A percentile compares a stretch with the other conserved stretches of the same genome.
Evolutionary conservation across 192 early-diverging fungal species (phyloP).

Genomic region (Backusella australiensis): DNA sequence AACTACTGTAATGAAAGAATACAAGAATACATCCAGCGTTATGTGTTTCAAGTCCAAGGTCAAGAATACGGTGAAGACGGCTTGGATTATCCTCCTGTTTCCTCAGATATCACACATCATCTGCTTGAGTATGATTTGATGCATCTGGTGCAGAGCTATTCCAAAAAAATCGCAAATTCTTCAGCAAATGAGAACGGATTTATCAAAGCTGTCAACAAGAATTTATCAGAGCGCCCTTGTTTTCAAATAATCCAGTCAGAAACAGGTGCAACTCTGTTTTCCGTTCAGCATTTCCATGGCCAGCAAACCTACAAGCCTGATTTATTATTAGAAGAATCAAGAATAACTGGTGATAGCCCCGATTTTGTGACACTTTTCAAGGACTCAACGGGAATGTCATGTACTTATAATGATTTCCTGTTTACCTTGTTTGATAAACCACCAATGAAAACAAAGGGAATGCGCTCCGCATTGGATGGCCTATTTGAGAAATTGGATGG

Average conservation of each 20-base stretch:
- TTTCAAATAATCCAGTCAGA: constrained; percentile 31
- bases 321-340: constrained; percentile 71
- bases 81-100: constrained; percentile 49
- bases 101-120: constrained; percentile 47
- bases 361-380: constrained; percentile 88
- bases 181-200: constrained; percentile 43
- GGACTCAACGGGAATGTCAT: constrained; percentile 44
- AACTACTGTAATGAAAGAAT: constrained; percentile 80
- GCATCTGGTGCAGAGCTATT: constrained; percentile 49
- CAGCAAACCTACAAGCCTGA: constrained; percentile 61
- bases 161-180: constrained; percentile 30
- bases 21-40: constrained; percentile 68
- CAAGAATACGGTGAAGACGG: constrained; percentile 61
- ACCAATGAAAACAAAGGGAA: constrained; percentile 66
- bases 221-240: constrained; percentile 48
- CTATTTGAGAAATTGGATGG: constrained; percentile 67
- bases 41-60: constrained; percentile 66
- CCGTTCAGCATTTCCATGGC: constrained; percentile 76
- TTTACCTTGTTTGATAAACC: constrained; percentile 77
- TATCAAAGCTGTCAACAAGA: constrained; percentile 50
- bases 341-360: constrained; percentile 71
- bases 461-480: constrained; percentile 66
- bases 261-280: constrained; percentile 55
- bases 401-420: constrained; percentile 70
- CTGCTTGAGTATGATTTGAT: constrained; percentile 78